Base-by-base conservation (phyloP, 2,329 filamentous ascomycete genomes). In the Sporothrix luriei region DNA sequence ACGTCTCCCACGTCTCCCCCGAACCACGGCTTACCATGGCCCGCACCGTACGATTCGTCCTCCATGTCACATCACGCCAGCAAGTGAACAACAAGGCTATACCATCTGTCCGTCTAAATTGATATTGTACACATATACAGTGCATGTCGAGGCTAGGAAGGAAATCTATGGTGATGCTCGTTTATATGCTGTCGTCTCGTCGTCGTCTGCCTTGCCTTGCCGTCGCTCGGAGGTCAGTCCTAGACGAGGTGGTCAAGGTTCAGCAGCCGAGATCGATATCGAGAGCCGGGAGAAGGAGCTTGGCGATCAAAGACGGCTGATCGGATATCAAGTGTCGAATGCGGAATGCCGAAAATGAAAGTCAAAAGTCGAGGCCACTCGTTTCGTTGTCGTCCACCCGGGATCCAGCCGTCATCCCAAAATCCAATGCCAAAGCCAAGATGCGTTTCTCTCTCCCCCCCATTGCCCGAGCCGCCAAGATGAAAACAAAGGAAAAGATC, bases 71-170 rank as follows among this genome's bases (percentile, higher is more conserved):
- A 49, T 43, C 21, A 59, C 38, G 24, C 19, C 13, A 68, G 16
- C 13, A 62, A 24, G 38, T 19, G 43, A 14, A 62, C 57, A 61
- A 16, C 16, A 11, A 51, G 26, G 55, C 52, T 38, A 68, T 70
- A 61, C 69, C 69, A 68, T 57, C 66, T 64, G 61, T 67, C 71
- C 80, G 78, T 84, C 82, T 84, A 84, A 79, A 81, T 78, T 70
- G 29, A 69, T 84, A 84, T 82, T 83, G 80, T 84, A 85, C 83
- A 84, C 80, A 81, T 82, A 81, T 83, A 83, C 81, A 84, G 78
- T 78, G 74, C 75, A 73, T 57, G 66, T 69, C 75, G 76, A 77
- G 77, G 78, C 78, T 80, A 81, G 78, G 78, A 80, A 82, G 76
- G 74, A 75, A 79, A 77, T 84, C 82, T 84, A 83, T 83, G 81